These are phyloP conservation scores for Ehretia macrophylla DNA, from an alignment of 257 asterid genomes.

Conservation along the genomic window DNA sequence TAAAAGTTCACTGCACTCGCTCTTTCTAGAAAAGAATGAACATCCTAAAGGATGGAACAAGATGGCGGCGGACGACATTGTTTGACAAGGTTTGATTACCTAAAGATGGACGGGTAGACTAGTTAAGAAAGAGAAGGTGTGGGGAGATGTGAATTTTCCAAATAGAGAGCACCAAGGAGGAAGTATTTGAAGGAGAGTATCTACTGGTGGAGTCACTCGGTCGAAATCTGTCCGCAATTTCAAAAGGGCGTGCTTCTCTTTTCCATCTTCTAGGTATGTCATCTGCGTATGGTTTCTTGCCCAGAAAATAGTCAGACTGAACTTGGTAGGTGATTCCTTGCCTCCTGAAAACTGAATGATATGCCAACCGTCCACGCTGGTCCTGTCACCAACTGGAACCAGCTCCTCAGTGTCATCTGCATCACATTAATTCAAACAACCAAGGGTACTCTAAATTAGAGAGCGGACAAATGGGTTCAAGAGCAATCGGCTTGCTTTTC, in stretches of 20 bases:
- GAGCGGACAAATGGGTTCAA: background rate
- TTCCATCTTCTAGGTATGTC: background rate
- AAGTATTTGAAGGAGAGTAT: slow-evolving; percentile 49
- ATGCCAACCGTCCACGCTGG: slow-evolving; percentile 73
- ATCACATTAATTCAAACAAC: slow-evolving; percentile 12
- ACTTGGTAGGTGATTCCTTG: slow-evolving; percentile 63
- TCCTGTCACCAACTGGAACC: slow-evolving; percentile 56
- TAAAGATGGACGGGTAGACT: slow-evolving; percentile 44
- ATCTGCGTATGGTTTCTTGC: slow-evolving; percentile 16
- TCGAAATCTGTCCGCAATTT: slow-evolving; percentile 73
- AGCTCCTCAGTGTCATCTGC: slow-evolving; percentile 50
- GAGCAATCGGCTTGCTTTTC: background rate
- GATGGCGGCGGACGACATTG: too few relatives aligned
- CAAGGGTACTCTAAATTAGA: background rate
- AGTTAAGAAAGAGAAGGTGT: slow-evolving; percentile 60
- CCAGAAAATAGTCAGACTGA: slow-evolving; percentile 59
- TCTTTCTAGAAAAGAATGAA: too few relatives aligned
- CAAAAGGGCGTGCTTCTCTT: slow-evolving; percentile 33
- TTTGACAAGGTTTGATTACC: slow-evolving; percentile 2
- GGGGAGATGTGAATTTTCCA: slow-evolving; percentile 84
- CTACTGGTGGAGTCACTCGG: slow-evolving; percentile 48
- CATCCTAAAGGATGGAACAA: too few relatives aligned
- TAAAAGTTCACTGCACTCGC: too few relatives aligned
- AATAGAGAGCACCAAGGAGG: slow-evolving; percentile 86
- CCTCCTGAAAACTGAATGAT: slow-evolving; percentile 84